phyloP scores from a whole-genome alignment of 768 basidiomycete genomes.

The Collybiopsis luxurians region DNA sequence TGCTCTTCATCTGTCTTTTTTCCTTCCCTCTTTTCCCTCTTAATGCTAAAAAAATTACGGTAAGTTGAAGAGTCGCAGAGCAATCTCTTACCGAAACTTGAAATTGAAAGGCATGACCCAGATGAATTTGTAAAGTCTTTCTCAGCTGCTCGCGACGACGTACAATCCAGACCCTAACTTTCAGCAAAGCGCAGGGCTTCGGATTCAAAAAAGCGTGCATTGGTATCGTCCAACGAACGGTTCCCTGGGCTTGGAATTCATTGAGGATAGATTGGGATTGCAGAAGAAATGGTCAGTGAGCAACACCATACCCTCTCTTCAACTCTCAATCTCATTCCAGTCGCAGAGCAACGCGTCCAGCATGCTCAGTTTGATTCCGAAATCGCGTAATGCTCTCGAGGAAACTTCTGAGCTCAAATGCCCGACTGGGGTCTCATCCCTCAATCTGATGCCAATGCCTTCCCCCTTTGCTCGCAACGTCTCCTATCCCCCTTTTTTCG shows the following conservation, averaged over 20 bases:
- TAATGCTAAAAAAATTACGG: too few relatives aligned
- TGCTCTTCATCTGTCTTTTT: too few relatives aligned
- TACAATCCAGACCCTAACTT: constrained; percentile 84
- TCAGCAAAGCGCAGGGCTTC: constrained; percentile 80
- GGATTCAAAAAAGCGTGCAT: constrained; percentile 75
- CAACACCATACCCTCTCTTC: constrained; percentile 82
- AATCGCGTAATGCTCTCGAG: constrained; percentile 67
- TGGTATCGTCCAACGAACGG: neutral
- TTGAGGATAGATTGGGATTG: constrained; percentile 51
- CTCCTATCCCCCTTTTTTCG: too few relatives aligned
- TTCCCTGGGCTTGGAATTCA: neutral
- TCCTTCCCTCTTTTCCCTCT: too few relatives aligned
- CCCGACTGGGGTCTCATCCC: constrained; percentile 65
- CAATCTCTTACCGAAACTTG: too few relatives aligned
- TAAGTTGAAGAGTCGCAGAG: too few relatives aligned
- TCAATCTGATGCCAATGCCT: constrained; percentile 70
- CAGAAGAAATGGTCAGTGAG: constrained; percentile 82
- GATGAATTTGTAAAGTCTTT: constrained; percentile 77
- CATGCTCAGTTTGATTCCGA: constrained; percentile 86
- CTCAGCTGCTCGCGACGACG: constrained; percentile 77
- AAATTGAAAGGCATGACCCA: neutral
- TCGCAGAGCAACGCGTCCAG: constrained; percentile 74
- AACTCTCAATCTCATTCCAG: neutral
- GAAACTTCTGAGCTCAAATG: constrained; percentile 30
- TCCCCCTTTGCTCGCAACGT: constrained; percentile 65